Evolutionary conservation across 257 asterid species (phyloP), one percentile per base, ranked within the genome.

Genomic region (Salvia miltiorrhiza): DNA sequence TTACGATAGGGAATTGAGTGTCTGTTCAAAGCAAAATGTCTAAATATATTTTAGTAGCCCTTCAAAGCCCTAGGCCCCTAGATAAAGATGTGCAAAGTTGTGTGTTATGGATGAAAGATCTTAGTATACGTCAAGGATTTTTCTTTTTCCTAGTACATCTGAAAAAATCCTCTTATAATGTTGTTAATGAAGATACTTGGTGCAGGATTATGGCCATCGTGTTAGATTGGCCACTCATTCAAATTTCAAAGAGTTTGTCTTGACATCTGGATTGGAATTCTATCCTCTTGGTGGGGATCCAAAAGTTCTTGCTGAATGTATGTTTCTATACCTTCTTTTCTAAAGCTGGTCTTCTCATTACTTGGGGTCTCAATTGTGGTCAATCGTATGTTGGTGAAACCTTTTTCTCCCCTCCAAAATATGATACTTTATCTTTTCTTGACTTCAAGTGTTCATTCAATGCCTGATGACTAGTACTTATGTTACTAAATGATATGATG

Each of bases 231-330:
- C 98, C 12, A 90, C 95, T 68, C 98, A 93, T 80, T 87, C 92
- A 77, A 93, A 93, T 83, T 93, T 93, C 80, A 90, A 87, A 78
- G 98, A 90, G 86, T 93, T 93, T 81, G 98, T 93, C 77, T 65
- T 93, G 90, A 80, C 96, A 53, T 79, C 98, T 61, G 97, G 98
- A 62, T 81, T 93, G 90, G 98, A 93, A 79, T 93, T 90, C 76
- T 88, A 88, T 87, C 97, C 98, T 72, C 95, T 93, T 11, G 97
- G 98, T 6, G 98, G 95, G 24, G 98, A 93, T 82, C 98, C 98
- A 60, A 88, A 85, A 88, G 84, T 90, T 80, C 96, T 93, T 76
- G 98, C 98, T 1, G 98, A 83, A 80, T 90, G 98, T 90, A 89
- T 70, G 95, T 81, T 70, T 69, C 73, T 71, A 8, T 63, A 43